Conservation (phyloP, 139 green algal genomes). For the Picochlorum sp. region DNA sequence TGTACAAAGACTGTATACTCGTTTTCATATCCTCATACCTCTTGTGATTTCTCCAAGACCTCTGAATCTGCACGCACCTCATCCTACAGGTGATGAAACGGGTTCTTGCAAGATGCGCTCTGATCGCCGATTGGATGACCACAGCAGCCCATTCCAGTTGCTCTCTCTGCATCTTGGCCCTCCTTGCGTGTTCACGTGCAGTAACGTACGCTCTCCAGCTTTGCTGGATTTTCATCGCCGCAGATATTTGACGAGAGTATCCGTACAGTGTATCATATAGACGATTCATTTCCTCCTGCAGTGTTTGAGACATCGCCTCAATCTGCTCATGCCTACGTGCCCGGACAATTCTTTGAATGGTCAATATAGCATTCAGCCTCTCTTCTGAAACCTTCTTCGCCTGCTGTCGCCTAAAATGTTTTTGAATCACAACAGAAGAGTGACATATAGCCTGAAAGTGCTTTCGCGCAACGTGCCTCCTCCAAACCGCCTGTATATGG, state of each 20-base stretch:
- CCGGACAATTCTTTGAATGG: not conserved
- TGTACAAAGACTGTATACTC: not conserved
- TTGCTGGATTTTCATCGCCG: too few species aligned
- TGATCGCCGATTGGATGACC: not conserved
- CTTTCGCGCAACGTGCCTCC: not conserved
- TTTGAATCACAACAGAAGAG: slow-evolving; percentile 9
- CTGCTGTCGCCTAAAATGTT: slow-evolving; percentile 18
- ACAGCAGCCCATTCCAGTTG: not conserved
- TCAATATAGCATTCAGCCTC: not conserved
- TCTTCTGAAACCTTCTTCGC: not conserved
- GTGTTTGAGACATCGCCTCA: not conserved
- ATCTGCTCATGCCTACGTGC: too few species aligned
- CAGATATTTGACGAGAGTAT: too few species aligned
- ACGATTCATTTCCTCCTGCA: slow-evolving; percentile 16
- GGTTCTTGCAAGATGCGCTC: not conserved
- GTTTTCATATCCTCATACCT: not conserved
- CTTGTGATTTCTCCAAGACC: not conserved
- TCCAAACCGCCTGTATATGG: not conserved
- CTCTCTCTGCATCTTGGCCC: not conserved
- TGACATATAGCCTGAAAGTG: not conserved
- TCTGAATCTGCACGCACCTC: not conserved
- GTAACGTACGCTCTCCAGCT: too few species aligned
- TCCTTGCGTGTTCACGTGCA: not conserved
- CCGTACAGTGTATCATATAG: slow-evolving; percentile 7
- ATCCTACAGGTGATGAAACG: not conserved